Percentiles rank a stretch among this genome's conserved stretches.
phyloP scores from a whole-genome alignment of 148 eudicot genomes.

The Camellia japonica region DNA sequence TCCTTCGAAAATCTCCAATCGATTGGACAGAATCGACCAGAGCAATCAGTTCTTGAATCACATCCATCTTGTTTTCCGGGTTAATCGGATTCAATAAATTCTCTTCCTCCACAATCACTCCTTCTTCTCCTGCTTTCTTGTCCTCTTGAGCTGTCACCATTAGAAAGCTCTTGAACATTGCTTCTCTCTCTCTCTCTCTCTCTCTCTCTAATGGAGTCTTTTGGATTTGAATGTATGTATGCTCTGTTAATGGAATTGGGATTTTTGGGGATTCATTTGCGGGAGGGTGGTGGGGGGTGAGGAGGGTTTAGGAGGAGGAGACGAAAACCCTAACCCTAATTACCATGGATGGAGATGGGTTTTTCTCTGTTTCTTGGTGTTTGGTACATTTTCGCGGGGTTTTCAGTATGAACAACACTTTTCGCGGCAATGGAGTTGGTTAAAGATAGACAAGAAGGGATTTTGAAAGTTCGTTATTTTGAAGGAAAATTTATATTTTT shows the following conservation, averaged over 20 bases:
- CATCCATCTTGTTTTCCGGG: neutral
- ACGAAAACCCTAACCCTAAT: constrained; percentile 4
- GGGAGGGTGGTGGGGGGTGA: neutral
- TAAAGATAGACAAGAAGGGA: neutral
- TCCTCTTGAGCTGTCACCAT: neutral
- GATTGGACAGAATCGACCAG: constrained; percentile 41
- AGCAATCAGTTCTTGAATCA: constrained; percentile 7
- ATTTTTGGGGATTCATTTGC: neutral
- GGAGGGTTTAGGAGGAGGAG: neutral
- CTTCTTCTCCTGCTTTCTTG: neutral
- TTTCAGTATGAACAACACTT: neutral
- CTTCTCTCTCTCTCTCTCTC: too few species aligned
- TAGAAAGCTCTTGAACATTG: neutral
- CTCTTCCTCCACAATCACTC: neutral
- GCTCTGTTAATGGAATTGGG: neutral
- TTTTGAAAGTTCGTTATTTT: constrained; percentile 1
- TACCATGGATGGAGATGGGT: neutral
- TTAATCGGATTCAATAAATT: neutral
- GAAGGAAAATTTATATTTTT: too few species aligned
- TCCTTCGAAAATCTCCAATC: constrained; percentile 51
- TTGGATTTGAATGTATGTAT: too few species aligned
- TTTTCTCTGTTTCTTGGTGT: neutral
- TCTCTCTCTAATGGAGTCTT: neutral
- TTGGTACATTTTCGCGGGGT: neutral
- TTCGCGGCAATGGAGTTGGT: neutral